Evolutionary conservation across 768 basidiomycete species (phyloP).

Genomic region (Hemileccinum rubropunctum): DNA sequence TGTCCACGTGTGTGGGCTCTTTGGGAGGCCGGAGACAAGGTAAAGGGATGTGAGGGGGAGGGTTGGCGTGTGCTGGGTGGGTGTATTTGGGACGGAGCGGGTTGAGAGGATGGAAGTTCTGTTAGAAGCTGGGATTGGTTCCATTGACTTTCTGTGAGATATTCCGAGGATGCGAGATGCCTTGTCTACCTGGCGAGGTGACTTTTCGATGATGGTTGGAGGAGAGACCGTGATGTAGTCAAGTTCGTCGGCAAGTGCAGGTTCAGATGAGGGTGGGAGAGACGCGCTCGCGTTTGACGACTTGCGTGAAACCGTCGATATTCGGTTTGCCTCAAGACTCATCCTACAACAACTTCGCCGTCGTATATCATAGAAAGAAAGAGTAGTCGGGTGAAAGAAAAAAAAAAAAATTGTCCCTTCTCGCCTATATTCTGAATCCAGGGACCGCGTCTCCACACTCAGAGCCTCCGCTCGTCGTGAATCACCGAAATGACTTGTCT

Average conservation of each 20-base stretch:
- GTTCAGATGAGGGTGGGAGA: neutral
- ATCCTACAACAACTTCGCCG: neutral
- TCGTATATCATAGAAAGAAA: neutral
- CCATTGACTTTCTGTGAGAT: constrained; percentile 73
- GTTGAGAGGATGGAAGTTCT: constrained; percentile 79
- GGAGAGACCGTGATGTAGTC: constrained; percentile 63
- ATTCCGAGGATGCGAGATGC: constrained; percentile 78
- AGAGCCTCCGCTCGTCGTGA: too few relatives aligned
- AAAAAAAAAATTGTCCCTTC: neutral
- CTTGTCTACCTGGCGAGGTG: constrained; percentile 55
- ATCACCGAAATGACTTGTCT: constrained; percentile 52
- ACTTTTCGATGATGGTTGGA: constrained; percentile 18
- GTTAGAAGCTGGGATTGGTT: constrained; percentile 76
- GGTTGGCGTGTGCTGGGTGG: constrained; percentile 64
- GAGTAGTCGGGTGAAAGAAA: too few relatives aligned
- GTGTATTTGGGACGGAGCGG: constrained; percentile 41
- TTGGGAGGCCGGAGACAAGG: constrained; percentile 85
- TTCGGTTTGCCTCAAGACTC: neutral
- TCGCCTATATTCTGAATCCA: neutral
- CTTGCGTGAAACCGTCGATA: too few relatives aligned
- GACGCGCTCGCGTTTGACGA: too few relatives aligned
- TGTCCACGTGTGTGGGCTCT: constrained; percentile 88
- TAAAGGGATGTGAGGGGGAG: constrained; percentile 81
- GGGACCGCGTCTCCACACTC: constrained; percentile 21
- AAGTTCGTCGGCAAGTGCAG: constrained; percentile 61